These are phyloP conservation scores for Lepidium aucheri DNA, from an alignment of 345 rosid species.

Conservation along the genomic window DNA sequence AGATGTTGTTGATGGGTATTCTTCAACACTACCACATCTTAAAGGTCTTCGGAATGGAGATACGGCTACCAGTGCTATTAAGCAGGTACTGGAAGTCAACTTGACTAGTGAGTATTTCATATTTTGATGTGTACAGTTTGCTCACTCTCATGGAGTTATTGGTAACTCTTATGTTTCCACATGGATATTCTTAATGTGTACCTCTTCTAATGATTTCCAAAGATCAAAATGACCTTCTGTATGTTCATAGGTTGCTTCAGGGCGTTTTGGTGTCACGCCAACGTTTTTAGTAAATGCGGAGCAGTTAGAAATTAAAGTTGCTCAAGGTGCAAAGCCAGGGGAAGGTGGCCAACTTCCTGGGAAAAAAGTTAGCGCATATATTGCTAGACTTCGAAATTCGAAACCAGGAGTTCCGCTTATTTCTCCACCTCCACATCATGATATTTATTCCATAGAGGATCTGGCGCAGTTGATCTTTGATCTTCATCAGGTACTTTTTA, in stretches of 20 bases:
- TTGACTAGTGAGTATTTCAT: neutral
- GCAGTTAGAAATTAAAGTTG: slow-evolving; percentile 94
- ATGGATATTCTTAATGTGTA: neutral
- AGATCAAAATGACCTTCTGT: slow-evolving; percentile 4
- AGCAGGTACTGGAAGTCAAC: slow-evolving; percentile 51
- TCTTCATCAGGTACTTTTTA: slow-evolving; percentile 78
- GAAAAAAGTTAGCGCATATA: slow-evolving; percentile 98
- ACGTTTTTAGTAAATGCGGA: slow-evolving; percentile 91
- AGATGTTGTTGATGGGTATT: slow-evolving; percentile 97
- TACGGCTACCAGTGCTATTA: slow-evolving; percentile 98
- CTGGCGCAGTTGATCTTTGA: slow-evolving; percentile 96
- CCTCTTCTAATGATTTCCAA: neutral
- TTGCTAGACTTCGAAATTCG: slow-evolving; percentile 86
- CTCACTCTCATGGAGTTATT: slow-evolving; percentile 1
- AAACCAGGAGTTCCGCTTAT: slow-evolving; percentile 99
- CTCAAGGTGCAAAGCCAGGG: slow-evolving; percentile 99
- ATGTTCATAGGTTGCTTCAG: slow-evolving; percentile 82
- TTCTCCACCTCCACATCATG: slow-evolving; percentile 99
- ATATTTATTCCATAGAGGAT: slow-evolving; percentile 96
- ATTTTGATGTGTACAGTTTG: slow-evolving; percentile 3
- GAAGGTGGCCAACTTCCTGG: slow-evolving; percentile 99
- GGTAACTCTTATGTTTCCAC: neutral
- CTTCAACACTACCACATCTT: slow-evolving; percentile 93
- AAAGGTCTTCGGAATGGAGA: slow-evolving; percentile 99
- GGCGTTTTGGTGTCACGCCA: slow-evolving; percentile 98